These are phyloP conservation scores for Nakazawaea anatomiae DNA, from an alignment of 805 yeast species.

Conservation along the genomic window DNA sequence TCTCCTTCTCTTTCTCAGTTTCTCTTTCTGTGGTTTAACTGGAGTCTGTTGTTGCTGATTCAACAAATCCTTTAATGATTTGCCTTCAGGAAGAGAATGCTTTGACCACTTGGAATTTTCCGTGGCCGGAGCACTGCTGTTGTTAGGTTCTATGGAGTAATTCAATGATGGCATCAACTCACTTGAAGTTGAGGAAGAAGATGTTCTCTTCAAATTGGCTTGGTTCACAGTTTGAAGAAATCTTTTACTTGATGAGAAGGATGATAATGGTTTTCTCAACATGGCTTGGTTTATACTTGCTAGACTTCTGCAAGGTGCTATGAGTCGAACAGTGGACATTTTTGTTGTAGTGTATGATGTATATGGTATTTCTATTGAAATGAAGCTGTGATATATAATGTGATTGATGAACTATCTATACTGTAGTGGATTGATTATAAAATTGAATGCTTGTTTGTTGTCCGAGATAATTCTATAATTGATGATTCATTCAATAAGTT, in stretches of 20 bases:
- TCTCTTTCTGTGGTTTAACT: background rate
- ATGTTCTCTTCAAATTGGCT: conserved; percentile 2
- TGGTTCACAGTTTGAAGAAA: conserved; percentile 9
- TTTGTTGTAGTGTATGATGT: no score
- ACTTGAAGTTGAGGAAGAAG: conserved; percentile 4
- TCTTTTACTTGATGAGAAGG: background rate
- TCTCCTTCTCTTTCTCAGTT: conserved; percentile 39
- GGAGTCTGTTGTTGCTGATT: background rate
- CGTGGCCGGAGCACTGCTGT: background rate
- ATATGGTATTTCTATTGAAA: no score
- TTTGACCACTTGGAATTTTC: conserved; percentile 11
- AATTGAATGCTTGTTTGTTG: background rate
- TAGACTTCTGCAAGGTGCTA: background rate
- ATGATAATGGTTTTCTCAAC: background rate
- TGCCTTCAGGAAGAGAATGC: conserved; percentile 12
- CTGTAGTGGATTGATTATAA: background rate
- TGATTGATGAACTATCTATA: background rate
- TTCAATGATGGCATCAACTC: conserved; percentile 1
- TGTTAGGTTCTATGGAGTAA: conserved; percentile 3
- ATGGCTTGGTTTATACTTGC: background rate
- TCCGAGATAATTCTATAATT: no score
- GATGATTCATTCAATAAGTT: background rate
- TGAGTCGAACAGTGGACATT: background rate
- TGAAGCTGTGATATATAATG: background rate
- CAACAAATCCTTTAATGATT: conserved; percentile 10